These are phyloP conservation scores for Globisporangium perplexum DNA, from an alignment of 352 stramenopile genomes.

Conservation along the genomic window DNA sequence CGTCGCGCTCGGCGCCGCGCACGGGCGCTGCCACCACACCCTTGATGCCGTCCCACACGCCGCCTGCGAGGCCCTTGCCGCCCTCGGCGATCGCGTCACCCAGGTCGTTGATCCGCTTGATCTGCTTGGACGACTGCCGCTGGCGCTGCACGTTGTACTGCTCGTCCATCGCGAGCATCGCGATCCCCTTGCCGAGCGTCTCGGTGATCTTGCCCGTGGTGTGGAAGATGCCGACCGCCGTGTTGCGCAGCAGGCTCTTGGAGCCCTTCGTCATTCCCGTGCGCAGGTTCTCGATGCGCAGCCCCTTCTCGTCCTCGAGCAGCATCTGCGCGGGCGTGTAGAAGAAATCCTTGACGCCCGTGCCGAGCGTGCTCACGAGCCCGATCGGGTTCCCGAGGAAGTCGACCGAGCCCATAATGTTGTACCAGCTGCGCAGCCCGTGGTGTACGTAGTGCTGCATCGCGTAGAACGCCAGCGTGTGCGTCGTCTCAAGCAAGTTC, in stretches of 20 bases:
- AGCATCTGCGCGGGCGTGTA: slow-evolving; percentile 93
- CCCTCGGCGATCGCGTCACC: slow-evolving; percentile 80
- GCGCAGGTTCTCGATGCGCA: slow-evolving; percentile 82
- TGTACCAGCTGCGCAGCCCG: slow-evolving; percentile 80
- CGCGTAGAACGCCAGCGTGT: slow-evolving; percentile 79
- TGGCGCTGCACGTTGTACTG: slow-evolving; percentile 84
- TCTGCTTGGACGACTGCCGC: slow-evolving; percentile 63
- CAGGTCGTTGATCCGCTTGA: slow-evolving; percentile 74
- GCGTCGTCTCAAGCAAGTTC: slow-evolving; percentile 82
- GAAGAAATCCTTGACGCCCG: slow-evolving; percentile 93
- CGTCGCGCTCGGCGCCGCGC: slow-evolving; percentile 66
- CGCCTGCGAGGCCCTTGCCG: slow-evolving; percentile 68
- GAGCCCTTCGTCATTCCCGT: slow-evolving; percentile 86
- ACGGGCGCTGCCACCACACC: slow-evolving; percentile 74
- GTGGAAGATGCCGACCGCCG: slow-evolving; percentile 85
- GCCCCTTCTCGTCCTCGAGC: slow-evolving; percentile 83
- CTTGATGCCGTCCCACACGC: slow-evolving; percentile 81
- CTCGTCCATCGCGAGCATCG: slow-evolving; percentile 82
- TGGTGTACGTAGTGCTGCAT: slow-evolving; percentile 87
- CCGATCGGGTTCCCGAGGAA: slow-evolving; percentile 89
- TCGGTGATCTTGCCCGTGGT: slow-evolving; percentile 88
- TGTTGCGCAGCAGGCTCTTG: slow-evolving; percentile 84
- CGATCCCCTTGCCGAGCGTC: slow-evolving; percentile 83
- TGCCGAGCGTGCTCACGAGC: slow-evolving; percentile 84
- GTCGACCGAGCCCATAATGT: slow-evolving; percentile 87